Conservation (phyloP, 2,329 filamentous ascomycete species). For the Aspergillus sp. region DNA sequence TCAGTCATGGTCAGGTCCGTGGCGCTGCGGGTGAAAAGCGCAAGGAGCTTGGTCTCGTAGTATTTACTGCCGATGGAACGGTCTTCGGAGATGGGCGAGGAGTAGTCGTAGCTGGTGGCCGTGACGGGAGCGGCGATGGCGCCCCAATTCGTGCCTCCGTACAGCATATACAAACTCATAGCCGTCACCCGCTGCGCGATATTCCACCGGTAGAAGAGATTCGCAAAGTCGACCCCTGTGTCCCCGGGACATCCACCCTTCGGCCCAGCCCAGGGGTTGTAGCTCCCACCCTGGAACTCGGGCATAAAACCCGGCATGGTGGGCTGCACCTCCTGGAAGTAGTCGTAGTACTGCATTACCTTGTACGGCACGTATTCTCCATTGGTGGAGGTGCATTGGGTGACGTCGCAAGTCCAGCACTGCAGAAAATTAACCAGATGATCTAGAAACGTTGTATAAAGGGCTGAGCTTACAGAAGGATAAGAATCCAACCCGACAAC, state of each 20-base stretch:
- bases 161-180: constrained; percentile 64
- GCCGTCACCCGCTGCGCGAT: constrained; percentile 59
- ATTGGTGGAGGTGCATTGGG: constrained; percentile 60
- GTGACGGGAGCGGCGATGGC: constrained; percentile 57
- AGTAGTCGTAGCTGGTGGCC: constrained; percentile 63
- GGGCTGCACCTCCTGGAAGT: constrained; percentile 45
- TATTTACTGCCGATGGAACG: constrained; percentile 59
- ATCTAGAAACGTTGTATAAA: constrained; percentile 37
- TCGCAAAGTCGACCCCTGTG: constrained; percentile 59
- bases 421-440: constrained; percentile 44
- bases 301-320: constrained; percentile 52
- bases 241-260: constrained; percentile 54
- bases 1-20: constrained; percentile 57
- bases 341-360: constrained; percentile 47
- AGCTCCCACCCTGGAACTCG: constrained; percentile 60
- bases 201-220: constrained; percentile 63
- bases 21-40: constrained; percentile 58
- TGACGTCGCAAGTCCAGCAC: constrained; percentile 64
- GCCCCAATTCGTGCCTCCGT: constrained; percentile 64
- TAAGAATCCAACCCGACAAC: constrained; percentile 29
- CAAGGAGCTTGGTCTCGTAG: constrained; percentile 61
- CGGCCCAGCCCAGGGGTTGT: constrained; percentile 62
- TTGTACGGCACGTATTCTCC: constrained; percentile 57
- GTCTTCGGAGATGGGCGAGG: constrained; percentile 59
- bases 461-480: constrained; percentile 49